Evolutionary conservation across 345 rosid genomes (phyloP).

Genomic region (Clausena lansium): DNA sequence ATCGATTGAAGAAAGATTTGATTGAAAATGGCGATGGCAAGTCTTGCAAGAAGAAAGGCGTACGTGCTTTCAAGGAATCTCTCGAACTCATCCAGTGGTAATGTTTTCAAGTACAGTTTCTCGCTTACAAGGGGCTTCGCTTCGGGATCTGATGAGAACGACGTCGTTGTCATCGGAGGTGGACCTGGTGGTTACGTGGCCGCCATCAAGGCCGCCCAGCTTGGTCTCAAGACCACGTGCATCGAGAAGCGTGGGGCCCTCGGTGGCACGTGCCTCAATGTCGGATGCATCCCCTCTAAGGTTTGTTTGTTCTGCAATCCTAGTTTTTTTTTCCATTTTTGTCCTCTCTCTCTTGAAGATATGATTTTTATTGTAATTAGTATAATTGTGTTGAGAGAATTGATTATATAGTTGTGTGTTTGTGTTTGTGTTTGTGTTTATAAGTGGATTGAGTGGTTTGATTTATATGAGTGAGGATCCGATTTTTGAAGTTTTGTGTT

Average conservation of each 20-base stretch:
- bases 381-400: neutral
- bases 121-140: constrained; percentile 70
- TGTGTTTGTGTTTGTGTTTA: neutral
- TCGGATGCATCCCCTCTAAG: constrained; percentile 99
- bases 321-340: neutral
- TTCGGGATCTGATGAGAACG: constrained; percentile 88
- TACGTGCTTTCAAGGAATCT: constrained; percentile 57
- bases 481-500: neutral
- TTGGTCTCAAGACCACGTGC: constrained; percentile 95
- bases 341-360: too few species aligned
- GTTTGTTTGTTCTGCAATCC: constrained; percentile 24
- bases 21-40: constrained; percentile 77
- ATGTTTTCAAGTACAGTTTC: constrained; percentile 53
- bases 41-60: constrained; percentile 74
- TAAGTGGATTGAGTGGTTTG: neutral
- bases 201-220: constrained; percentile 98
- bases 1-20: too few species aligned
- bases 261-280: constrained; percentile 99
- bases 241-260: constrained; percentile 96
- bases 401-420: neutral
- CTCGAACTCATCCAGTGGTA: constrained; percentile 40
- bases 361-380: neutral
- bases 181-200: constrained; percentile 99
- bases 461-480: neutral
- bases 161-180: constrained; percentile 92